These are phyloP conservation scores for Bondarzewia mesenterica DNA, from an alignment of 1,284 basidiomycete genomes.

Conservation along the genomic window DNA sequence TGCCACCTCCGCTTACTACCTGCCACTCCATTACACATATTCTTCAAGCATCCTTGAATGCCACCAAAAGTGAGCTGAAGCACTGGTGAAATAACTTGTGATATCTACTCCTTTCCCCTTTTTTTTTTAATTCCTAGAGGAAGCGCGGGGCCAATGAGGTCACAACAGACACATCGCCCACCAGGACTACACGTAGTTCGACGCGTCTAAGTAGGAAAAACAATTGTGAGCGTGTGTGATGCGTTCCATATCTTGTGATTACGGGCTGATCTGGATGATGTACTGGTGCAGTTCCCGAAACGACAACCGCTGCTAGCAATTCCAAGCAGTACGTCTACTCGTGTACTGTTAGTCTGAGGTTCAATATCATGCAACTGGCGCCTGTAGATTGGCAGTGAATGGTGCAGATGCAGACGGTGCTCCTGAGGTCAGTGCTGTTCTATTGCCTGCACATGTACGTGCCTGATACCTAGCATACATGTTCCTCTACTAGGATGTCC, in stretches of 20 bases:
- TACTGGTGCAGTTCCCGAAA: neutral
- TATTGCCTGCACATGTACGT: too few species aligned
- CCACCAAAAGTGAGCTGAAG: conserved; percentile 16
- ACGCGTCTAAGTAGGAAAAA: conserved; percentile 16
- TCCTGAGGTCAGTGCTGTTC: too few species aligned
- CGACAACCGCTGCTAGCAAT: neutral
- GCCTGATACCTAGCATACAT: too few species aligned
- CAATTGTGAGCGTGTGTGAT: conserved; percentile 3
- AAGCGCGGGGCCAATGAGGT: conserved; percentile 27
- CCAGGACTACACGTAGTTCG: conserved; percentile 42
- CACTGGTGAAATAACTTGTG: neutral
- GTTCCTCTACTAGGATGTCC: too few species aligned
- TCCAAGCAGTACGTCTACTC: neutral
- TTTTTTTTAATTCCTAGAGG: conserved; percentile 22
- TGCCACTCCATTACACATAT: too few species aligned
- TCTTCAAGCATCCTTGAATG: too few species aligned
- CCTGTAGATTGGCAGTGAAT: neutral
- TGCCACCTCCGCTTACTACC: too few species aligned
- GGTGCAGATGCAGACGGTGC: too few species aligned
- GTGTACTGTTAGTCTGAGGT: neutral
- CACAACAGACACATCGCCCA: conserved; percentile 20
- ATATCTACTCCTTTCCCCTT: neutral
- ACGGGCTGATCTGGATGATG: neutral
- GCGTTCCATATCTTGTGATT: conserved; percentile 1
- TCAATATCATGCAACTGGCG: neutral